Base-by-base conservation (phyloP, 2,329 filamentous ascomycete species). In the Cercospora janseana region DNA sequence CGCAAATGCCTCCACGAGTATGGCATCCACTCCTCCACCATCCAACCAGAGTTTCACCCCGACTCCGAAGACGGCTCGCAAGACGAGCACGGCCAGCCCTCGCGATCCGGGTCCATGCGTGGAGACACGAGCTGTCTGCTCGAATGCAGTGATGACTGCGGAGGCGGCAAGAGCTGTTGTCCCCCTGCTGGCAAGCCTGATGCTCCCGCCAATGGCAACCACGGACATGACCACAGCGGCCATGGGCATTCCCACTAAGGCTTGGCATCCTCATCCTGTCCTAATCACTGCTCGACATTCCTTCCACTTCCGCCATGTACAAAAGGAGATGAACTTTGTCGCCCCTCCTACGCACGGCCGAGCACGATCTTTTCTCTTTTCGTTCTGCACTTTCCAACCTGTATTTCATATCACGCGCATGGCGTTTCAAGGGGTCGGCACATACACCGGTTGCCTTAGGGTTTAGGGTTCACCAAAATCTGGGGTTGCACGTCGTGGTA, bases 1-100 rank as follows among this genome's bases (percentile, higher is more conserved):
- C 81, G 91, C 40, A 85, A 85, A 64, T 98, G 93, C 64, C 82
- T 98, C 3, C 93, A 98, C 69, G 91, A 83, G 27, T 96, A 95
- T 62, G 92, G 93, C 49, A 97, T 98, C 58, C 93, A 98, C 74
- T 94, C 88, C 28, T 92, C 90, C 27, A 98, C 93, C 9, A 97
- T 98, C 61, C 93, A 98, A 70, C 93, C 93, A 4, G 93, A 98
- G 69, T 98, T 75, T 64, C 54, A 56, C 48, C 24, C 44, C n/a
- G 52, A 46, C 13, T 55, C 53, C 15, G 56, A 55, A 29, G 66
- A 75, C 18, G 64, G 66, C 4, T 68, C 67, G 54, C 63, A 68
- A 3, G 64, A 63, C 15, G 61, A 54, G 2, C 59, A 57, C 6
- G 67, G 68, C 40, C 56, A 34, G 37, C 58, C 34, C 24, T 38